Evolutionary conservation across 371 early-diverging fungal genomes (phyloP).

Genomic region (Chytridiales sp.): DNA sequence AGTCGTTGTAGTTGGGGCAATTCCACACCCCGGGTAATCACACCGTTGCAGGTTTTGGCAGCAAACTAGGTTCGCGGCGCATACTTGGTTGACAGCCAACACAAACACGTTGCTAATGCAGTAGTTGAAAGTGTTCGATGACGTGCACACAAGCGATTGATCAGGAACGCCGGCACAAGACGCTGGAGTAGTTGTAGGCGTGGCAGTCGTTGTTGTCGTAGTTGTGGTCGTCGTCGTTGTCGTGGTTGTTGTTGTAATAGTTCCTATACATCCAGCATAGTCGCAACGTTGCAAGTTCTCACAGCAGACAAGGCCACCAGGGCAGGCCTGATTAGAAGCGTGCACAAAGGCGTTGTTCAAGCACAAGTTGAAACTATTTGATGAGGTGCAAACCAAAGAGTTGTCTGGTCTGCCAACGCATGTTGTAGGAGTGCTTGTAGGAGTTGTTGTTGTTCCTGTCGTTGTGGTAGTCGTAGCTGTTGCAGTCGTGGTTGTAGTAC

Average conservation of each 20-base stretch:
- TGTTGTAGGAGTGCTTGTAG: not conserved
- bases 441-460: not conserved
- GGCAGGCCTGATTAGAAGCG: too few relatives aligned
- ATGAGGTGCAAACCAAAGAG: constrained; percentile 12
- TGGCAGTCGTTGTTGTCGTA: not conserved
- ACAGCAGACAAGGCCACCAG: constrained; percentile 24
- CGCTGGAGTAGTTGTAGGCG: too few relatives aligned
- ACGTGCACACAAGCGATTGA: too few relatives aligned
- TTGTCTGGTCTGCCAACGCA: constrained; percentile 16
- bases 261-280: constrained; percentile 9
- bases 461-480: not conserved
- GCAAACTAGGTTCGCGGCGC: not conserved
- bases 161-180: too few relatives aligned
- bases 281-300: constrained; percentile 17
- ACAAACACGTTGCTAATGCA: constrained; percentile 1
- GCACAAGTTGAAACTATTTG: constrained; percentile 12
- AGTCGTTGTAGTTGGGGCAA: not conserved
- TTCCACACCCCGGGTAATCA: not conserved
- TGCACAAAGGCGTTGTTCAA: too few relatives aligned
- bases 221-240: not conserved
- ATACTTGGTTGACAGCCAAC: not conserved
- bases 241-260: not conserved
- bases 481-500: not conserved
- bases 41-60: not conserved
- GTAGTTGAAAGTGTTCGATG: not conserved